Evolutionary conservation across 495 filamentous ascomycete species (phyloP), one percentile per base, ranked within the genome.

Genomic region (Aspergillus olivimuriae): DNA sequence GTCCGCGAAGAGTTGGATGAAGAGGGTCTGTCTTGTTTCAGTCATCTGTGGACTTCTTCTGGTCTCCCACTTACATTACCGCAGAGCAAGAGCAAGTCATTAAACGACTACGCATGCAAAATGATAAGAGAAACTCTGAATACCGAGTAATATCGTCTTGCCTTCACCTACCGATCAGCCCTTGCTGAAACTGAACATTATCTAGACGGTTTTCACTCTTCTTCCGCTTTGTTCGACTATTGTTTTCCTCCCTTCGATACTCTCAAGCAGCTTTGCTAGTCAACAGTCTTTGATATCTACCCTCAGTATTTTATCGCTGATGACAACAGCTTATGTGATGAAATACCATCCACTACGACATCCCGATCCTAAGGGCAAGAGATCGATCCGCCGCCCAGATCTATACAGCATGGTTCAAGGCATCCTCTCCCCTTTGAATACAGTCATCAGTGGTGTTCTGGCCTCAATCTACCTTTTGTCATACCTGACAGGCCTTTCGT

Each of bases 61-160:
- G 9, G 33, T 47, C 14, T 31, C 11, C 31, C 8, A 23, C 42
- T 41, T 41, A 36, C 34, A 50, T 57, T 21, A 61, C 36, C 26
- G 23, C 55, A 78, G 82, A 89, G 57, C 87, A 92, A 68, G 86
- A 89, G 53, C 59, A 64, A 37, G 63, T 89, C 0, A 89, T 92
- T 49, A 44, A 56, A 9, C 52, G 62, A 46, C 72, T 90, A 15
- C 57, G 72, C 24, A 36, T 30, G 14, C 67, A 83, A 51, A 81
- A 89, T 66, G 63, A 70, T 26, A 45, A 51, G 17, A 74, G 73
- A 40, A 85, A 86, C 58, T 65, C 62, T 9, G 63, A 76, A 49
- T 86, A 82, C 66, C 72, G 62, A 41, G 76, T 78, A 70, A 51
- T 12, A 11, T 14, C 41, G 30, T 33, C 20, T 34, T 16, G 24